Evolutionary conservation across 768 basidiomycete species (phyloP).

Genomic region (Calocybe gangraenosa): DNA sequence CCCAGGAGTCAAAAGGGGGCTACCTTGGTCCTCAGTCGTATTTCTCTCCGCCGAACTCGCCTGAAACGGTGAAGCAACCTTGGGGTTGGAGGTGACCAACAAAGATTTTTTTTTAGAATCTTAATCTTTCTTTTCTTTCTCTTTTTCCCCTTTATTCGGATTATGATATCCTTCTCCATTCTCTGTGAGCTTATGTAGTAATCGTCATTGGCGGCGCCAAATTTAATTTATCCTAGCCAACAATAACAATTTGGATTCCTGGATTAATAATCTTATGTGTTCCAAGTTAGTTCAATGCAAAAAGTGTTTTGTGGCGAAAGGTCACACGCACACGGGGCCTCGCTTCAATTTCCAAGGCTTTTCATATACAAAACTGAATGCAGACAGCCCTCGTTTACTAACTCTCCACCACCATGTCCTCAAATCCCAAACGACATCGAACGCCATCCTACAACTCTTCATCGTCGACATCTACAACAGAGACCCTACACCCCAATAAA

Average conservation of each 20-base stretch:
- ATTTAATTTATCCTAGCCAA: conserved; percentile 9
- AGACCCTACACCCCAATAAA: conserved; percentile 21
- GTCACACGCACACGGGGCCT: background rate
- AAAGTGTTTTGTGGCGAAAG: background rate
- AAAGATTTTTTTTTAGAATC: too few species aligned
- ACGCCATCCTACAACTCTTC: conserved; percentile 33
- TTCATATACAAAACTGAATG: too few species aligned
- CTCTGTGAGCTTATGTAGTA: conserved; percentile 6
- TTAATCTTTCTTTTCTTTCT: conserved; percentile 2
- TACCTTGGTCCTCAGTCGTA: conserved; percentile 9
- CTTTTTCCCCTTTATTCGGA: too few species aligned
- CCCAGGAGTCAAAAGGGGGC: conserved; percentile 4
- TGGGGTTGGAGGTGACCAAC: conserved; percentile 5
- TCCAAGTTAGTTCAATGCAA: background rate
- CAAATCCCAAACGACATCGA: conserved; percentile 31
- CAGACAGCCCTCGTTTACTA: background rate
- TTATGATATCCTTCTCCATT: conserved; percentile 9
- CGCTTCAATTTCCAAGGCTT: too few species aligned
- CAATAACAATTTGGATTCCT: background rate
- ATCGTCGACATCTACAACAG: conserved; percentile 29
- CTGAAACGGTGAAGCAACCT: conserved; percentile 9
- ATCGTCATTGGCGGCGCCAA: conserved; percentile 10
- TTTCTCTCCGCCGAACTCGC: conserved; percentile 15
- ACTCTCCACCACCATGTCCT: conserved; percentile 13
- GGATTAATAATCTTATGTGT: background rate